Conservation (phyloP, 805 yeast genomes). For the Cyberlindnera mississippiensis region DNA sequence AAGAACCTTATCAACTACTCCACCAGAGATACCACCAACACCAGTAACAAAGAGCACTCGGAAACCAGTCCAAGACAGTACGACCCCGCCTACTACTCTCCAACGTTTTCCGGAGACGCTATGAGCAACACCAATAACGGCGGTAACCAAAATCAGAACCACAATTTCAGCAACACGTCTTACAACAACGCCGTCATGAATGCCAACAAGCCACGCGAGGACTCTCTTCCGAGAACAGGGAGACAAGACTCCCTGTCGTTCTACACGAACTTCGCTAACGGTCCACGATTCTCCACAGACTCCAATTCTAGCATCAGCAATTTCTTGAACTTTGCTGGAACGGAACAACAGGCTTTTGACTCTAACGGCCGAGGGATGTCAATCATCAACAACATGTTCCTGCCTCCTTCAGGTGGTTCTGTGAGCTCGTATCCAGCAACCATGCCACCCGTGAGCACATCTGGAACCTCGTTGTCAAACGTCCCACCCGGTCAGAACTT, state of each 20-base stretch:
- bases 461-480: neutral
- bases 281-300: conserved; percentile 28
- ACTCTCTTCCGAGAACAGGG: conserved; percentile 15
- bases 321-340: conserved; percentile 12
- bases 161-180: conserved; percentile 5
- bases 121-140: conserved; percentile 7
- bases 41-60: conserved; percentile 1
- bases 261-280: conserved; percentile 24
- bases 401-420: conserved; percentile 15
- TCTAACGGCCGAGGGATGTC: conserved; percentile 26
- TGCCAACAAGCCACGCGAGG: conserved; percentile 12
- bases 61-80: conserved; percentile 18
- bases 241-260: conserved; percentile 29
- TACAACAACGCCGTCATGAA: conserved; percentile 4
- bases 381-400: conserved; percentile 24
- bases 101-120: neutral
- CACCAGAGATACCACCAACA: conserved; percentile 1
- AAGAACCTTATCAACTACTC: neutral
- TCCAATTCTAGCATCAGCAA: conserved; percentile 27
- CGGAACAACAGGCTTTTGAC: conserved; percentile 16
- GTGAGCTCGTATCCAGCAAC: conserved; percentile 3
- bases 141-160: conserved; percentile 6
- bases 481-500: conserved; percentile 1
- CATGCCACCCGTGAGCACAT: conserved; percentile 1
- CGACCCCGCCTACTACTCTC: conserved; percentile 5